phyloP scores from a whole-genome alignment of 106 monocot species.

The Dendrobium officinale region DNA sequence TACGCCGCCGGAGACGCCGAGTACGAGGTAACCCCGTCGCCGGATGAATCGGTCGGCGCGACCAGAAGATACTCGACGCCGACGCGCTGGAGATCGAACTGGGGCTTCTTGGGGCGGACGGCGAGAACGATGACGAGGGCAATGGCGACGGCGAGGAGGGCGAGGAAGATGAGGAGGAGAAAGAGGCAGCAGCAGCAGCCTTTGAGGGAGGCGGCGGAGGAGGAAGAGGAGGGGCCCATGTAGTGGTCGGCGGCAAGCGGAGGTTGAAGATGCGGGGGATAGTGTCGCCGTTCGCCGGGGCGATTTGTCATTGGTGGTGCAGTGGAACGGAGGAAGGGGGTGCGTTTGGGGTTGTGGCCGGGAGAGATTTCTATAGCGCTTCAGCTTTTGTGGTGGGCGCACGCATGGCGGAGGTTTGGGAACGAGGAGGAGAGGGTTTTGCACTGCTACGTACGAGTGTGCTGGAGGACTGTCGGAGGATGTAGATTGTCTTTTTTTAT shows the following conservation, averaged over 20 bases:
- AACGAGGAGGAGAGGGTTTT: too few species aligned
- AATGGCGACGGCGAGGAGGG: constrained; percentile 51
- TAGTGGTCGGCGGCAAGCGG: neutral
- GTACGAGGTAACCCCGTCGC: neutral
- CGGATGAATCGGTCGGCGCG: constrained; percentile 11
- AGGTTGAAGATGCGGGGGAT: neutral
- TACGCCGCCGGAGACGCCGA: constrained; percentile 12
- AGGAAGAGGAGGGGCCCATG: constrained; percentile 11
- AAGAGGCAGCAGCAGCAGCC: constrained; percentile 91
- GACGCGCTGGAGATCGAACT: constrained; percentile 62
- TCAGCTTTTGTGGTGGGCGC: too few species aligned
- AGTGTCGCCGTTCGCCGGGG: neutral
- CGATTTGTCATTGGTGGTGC: neutral
- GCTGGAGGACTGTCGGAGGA: too few species aligned
- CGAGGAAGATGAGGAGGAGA: constrained; percentile 76
- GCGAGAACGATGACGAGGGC: constrained; percentile 57
- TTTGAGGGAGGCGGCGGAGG: constrained; percentile 48
- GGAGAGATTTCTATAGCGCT: too few species aligned
- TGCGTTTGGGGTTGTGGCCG: too few species aligned
- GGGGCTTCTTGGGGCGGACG: constrained; percentile 62
- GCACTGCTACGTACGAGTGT: too few species aligned
- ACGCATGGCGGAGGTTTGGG: too few species aligned
- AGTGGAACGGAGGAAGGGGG: too few species aligned
- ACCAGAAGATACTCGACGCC: constrained; percentile 67
- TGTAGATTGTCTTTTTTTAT: too few species aligned